Conservation (phyloP, 208 protist genomes). For the Leptomonas seymouri region DNA sequence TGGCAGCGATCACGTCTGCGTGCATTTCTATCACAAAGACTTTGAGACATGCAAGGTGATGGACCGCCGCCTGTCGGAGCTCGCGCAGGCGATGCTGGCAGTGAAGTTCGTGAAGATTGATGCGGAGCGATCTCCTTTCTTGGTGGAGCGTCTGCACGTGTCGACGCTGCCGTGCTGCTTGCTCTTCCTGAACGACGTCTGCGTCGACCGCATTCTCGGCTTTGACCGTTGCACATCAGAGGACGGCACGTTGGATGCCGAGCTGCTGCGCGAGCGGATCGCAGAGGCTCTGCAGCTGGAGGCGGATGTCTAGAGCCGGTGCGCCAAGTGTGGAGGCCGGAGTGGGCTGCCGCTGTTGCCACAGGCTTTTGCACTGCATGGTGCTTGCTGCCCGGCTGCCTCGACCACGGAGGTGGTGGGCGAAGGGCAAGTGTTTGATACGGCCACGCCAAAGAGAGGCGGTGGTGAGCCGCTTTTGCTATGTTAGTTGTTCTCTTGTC, state of each 20-base stretch:
- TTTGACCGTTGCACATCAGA: conserved; percentile 92
- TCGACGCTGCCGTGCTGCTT: conserved; percentile 93
- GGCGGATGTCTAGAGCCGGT: conserved; percentile 2
- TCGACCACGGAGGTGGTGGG: no score
- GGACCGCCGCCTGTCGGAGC: conserved; percentile 90
- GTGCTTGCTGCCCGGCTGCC: no score
- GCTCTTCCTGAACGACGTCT: conserved; percentile 95
- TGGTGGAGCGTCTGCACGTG: conserved; percentile 93
- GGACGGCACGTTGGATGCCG: conserved; percentile 83
- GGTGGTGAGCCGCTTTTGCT: neutral
- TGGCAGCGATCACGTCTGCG: conserved; percentile 78
- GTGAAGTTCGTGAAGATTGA: conserved; percentile 96
- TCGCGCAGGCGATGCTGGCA: conserved; percentile 75
- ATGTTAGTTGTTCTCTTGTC: neutral
- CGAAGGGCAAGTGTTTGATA: neutral
- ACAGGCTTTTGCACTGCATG: neutral
- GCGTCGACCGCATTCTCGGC: conserved; percentile 94
- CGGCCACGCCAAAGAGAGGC: no score
- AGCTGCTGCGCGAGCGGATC: conserved; percentile 75
- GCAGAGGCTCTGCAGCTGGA: conserved; percentile 34
- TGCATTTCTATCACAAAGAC: conserved; percentile 96
- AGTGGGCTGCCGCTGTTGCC: neutral
- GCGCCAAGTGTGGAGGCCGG: neutral
- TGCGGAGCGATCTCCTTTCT: conserved; percentile 94
- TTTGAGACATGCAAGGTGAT: conserved; percentile 97